Evolutionary conservation across 2,329 filamentous ascomycete species (phyloP), one percentile per base, ranked within the genome.

Genomic region (Diaporthe destruens): DNA sequence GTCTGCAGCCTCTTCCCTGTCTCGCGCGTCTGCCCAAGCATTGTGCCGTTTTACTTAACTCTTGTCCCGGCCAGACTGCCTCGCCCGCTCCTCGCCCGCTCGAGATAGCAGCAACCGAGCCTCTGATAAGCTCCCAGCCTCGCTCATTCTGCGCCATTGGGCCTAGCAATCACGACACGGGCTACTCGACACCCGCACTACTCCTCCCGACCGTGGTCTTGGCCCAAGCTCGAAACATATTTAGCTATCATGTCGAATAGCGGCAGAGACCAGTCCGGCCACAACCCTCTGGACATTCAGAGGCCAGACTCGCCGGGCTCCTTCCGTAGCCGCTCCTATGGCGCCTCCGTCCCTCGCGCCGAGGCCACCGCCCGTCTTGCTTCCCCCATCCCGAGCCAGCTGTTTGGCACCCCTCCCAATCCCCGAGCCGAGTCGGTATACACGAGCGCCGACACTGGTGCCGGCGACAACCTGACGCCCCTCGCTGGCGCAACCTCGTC

Each of bases 301-400:
- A 80, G 85, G 72, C 83, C 87, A 5, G 85, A 85, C 1, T 89
- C 88, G 39, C 87, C 7, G 80, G 74, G 82, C 51, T 86, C 87
- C 16, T 80, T 83, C 59, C 83, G 82, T 49, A 79, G 84, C 72
- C 85, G 85, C 49, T 85, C 83, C 14, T 85, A 84, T 74, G 85
- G 86, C 72, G 85, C 86, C 65, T 89, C 89, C 11, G 78, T 88
- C 34, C 88, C 88, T 55, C 87, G 90, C 80, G 88, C 87, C 67
- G 86, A 90, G 75, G 84, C 88, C 61, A 92, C 88, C 67, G 90
- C 90, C 72, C 87, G 90, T 75, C 85, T 92, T 69, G 89, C 88
- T 57, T 88, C 88, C 36, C 89, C 89, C 42, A 82, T 90, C 25
- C 84, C 85, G 65, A 83, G 89, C 34, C 84, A 85, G 67, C 80